Conservation (phyloP, 805 yeast species). For the Saturnispora ahearnii region DNA sequence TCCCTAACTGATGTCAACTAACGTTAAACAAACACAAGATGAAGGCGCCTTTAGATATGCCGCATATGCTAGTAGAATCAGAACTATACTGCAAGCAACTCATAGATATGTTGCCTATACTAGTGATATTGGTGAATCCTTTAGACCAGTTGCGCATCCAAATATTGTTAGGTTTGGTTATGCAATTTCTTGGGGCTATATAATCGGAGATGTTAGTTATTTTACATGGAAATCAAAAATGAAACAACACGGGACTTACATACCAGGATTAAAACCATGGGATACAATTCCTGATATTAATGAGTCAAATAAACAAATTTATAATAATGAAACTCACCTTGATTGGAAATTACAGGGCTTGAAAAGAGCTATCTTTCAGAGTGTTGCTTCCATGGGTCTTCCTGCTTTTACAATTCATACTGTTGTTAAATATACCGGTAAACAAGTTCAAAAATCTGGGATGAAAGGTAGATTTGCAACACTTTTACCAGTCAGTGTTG, state of each 20-base stretch:
- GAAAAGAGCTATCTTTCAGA: slow-evolving; percentile 72
- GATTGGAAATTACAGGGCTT: slow-evolving; percentile 61
- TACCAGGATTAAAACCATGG: slow-evolving; percentile 63
- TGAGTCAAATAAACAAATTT: slow-evolving; percentile 30
- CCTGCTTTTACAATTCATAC: slow-evolving; percentile 83
- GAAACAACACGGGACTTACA: slow-evolving; percentile 55
- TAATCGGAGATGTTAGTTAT: slow-evolving; percentile 64
- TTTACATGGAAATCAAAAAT: slow-evolving; percentile 65
- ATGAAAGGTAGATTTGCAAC: slow-evolving; percentile 39
- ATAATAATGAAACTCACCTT: slow-evolving; percentile 28
- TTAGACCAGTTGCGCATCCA: slow-evolving; percentile 75
- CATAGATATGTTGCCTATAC: slow-evolving; percentile 82
- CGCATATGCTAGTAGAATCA: slow-evolving; percentile 67
- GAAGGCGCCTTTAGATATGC: slow-evolving; percentile 52
- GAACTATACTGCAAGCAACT: slow-evolving; percentile 63
- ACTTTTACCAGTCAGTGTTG: slow-evolving; percentile 74
- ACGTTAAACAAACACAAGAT: slow-evolving; percentile 12
- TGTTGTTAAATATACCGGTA: slow-evolving; percentile 60
- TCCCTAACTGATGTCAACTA: neutral
- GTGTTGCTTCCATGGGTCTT: slow-evolving; percentile 76
- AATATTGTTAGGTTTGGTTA: slow-evolving; percentile 54
- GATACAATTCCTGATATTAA: slow-evolving; percentile 36
- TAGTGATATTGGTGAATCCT: slow-evolving; percentile 79
- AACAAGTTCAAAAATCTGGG: slow-evolving; percentile 45
- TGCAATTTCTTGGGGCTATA: slow-evolving; percentile 67